A percentile compares a stretch with the other conserved stretches of the same genome.
Evolutionary conservation across 108 stramenopile species (phyloP).

Genomic region (Stephanodiscus minutulus): DNA sequence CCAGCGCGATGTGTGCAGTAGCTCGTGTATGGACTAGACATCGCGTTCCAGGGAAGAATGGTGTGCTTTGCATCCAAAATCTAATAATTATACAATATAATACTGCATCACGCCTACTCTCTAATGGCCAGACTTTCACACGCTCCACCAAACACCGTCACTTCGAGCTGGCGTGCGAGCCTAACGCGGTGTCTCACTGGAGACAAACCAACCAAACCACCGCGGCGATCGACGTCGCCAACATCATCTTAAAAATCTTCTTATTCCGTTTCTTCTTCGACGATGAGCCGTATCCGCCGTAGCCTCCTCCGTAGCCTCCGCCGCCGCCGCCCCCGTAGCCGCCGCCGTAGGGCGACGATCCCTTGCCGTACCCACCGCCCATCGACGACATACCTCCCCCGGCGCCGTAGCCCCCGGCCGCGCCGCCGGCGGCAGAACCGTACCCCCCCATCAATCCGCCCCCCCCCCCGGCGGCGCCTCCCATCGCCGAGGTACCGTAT

Average conservation of each 20-base stretch:
- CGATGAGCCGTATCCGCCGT: slow-evolving; percentile 16
- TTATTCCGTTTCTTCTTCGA: slow-evolving; percentile 31
- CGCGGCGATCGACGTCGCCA: slow-evolving; percentile 45
- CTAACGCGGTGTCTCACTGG: slow-evolving; percentile 11
- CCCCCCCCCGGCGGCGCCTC: neutral
- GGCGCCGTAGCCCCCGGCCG: slow-evolving; percentile 5
- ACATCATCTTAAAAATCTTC: slow-evolving; percentile 42
- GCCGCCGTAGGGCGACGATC: slow-evolving; percentile 27
- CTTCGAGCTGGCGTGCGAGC: neutral
- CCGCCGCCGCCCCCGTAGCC: slow-evolving; percentile 5
- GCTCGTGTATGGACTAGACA: no score
- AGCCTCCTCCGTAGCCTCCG: slow-evolving; percentile 23
- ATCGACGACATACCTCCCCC: slow-evolving; percentile 11
- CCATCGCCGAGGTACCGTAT: neutral
- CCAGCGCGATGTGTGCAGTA: no score
- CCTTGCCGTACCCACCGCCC: slow-evolving; percentile 20
- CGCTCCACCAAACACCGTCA: no score
- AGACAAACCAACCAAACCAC: slow-evolving; percentile 48
- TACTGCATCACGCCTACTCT: no score
- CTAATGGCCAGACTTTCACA: no score
- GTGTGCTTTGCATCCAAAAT: no score
- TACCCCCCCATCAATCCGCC: neutral
- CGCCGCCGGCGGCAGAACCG: neutral
- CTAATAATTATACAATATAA: no score
- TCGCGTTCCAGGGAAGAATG: no score